Conservation (phyloP, 805 yeast species). For the Torulaspora indica region DNA sequence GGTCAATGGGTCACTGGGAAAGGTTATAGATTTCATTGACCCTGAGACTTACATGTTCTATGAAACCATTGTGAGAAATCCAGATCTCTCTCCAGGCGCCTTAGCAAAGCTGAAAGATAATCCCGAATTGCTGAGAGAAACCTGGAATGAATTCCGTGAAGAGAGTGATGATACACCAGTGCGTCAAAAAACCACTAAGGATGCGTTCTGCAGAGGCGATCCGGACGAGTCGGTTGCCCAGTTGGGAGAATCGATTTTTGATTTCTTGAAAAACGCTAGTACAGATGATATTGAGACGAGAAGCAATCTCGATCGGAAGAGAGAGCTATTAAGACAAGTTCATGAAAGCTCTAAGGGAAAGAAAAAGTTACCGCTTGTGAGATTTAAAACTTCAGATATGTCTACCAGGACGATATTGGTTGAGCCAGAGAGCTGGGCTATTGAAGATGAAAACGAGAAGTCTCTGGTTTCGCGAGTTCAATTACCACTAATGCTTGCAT, state of each 20-base stretch:
- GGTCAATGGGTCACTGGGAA: slow-evolving; percentile 76
- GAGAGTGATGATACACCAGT: slow-evolving; percentile 17
- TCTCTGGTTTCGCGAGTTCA: slow-evolving; percentile 72
- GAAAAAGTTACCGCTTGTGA: slow-evolving; percentile 65
- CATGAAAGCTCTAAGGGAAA: slow-evolving; percentile 41
- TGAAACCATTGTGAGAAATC: slow-evolving; percentile 24
- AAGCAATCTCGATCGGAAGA: slow-evolving; percentile 45
- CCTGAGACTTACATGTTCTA: slow-evolving; percentile 45
- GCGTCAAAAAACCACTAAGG: slow-evolving; percentile 26
- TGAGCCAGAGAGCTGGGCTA: slow-evolving; percentile 75
- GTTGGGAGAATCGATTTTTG: slow-evolving; percentile 47
- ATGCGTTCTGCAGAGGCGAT: slow-evolving; percentile 20
- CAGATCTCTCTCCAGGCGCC: slow-evolving; percentile 18
- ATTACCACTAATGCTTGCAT: slow-evolving; percentile 84
- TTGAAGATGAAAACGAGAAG: slow-evolving; percentile 67
- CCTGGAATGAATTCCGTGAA: slow-evolving; percentile 21
- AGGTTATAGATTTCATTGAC: slow-evolving; percentile 55
- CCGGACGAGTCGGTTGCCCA: slow-evolving; percentile 11
- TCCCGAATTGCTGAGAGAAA: slow-evolving; percentile 20
- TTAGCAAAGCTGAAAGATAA: slow-evolving; percentile 17
- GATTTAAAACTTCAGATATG: slow-evolving; percentile 68
- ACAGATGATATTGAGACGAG: slow-evolving; percentile 28
- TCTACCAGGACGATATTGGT: slow-evolving; percentile 70
- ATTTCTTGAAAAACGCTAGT: slow-evolving; percentile 37
- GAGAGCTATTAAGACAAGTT: slow-evolving; percentile 40